phyloP scores from a whole-genome alignment of 2,329 filamentous ascomycete genomes.

The Venturiaceae sp. region DNA sequence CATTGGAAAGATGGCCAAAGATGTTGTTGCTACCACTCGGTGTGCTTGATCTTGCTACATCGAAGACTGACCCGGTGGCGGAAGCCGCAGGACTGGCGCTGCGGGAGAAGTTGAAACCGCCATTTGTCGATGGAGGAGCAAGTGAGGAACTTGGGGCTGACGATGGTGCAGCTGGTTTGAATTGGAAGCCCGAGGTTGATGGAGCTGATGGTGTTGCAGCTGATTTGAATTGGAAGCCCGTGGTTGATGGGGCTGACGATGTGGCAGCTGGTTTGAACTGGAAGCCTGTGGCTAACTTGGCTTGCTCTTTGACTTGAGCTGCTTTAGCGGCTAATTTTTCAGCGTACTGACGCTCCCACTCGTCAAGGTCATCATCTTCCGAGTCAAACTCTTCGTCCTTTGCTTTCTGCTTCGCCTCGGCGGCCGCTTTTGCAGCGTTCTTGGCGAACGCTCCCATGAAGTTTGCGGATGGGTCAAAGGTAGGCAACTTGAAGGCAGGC shows the following conservation, averaged over 20 bases:
- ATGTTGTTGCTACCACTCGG: slow-evolving; percentile 5
- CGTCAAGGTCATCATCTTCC: slow-evolving; percentile 23
- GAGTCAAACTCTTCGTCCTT: slow-evolving; percentile 25
- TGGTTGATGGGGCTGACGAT: neutral
- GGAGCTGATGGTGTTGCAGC: neutral
- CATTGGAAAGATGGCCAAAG: slow-evolving; percentile 1
- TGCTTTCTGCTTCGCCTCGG: slow-evolving; percentile 23
- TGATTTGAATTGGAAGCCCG: neutral
- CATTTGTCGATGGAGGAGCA: slow-evolving; percentile 1
- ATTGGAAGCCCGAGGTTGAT: neutral
- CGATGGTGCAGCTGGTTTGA: neutral
- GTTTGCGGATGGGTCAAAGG: neutral
- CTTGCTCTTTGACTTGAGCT: slow-evolving; percentile 3
- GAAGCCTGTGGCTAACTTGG: neutral
- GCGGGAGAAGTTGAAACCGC: neutral
- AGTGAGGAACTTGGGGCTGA: neutral
- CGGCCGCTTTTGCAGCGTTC: slow-evolving; percentile 12
- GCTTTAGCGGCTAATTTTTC: slow-evolving; percentile 19
- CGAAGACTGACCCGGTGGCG: slow-evolving; percentile 3
- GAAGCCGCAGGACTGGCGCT: slow-evolving; percentile 3
- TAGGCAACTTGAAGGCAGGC: neutral
- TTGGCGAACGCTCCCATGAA: slow-evolving; percentile 1
- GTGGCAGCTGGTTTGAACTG: neutral
- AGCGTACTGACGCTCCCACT: slow-evolving; percentile 22
- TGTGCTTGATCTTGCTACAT: neutral